These are phyloP conservation scores for Plantago coronopus DNA, from an alignment of 305 asterid species.

Conservation along the genomic window DNA sequence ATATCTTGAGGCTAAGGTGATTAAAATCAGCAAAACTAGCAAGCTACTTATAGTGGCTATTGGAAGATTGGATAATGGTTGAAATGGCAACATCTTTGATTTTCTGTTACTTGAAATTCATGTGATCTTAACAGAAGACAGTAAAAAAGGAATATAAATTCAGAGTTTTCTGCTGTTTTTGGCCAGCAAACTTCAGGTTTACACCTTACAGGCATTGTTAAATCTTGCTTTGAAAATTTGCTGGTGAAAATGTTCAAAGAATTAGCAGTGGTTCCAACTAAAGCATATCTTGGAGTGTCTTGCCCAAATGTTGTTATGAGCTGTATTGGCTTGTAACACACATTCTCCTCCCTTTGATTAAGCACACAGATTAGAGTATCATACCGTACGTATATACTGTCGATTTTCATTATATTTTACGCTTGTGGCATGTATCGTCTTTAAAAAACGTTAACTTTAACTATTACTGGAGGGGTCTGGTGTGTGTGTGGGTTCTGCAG, in stretches of 20 bases:
- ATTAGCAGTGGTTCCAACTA: slow-evolving; percentile 41
- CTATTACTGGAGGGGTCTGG: too few relatives aligned
- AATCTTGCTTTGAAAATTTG: not conserved
- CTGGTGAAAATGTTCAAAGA: slow-evolving; percentile 12
- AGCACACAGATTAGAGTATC: too few relatives aligned
- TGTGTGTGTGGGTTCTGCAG: too few relatives aligned
- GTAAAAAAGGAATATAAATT: slow-evolving; percentile 14
- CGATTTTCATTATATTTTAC: too few relatives aligned
- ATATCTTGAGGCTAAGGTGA: not conserved
- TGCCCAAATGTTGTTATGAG: slow-evolving; percentile 34
- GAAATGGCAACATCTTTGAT: slow-evolving; percentile 42
- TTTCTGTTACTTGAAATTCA: slow-evolving; percentile 19
- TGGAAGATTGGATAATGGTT: slow-evolving; percentile 27
- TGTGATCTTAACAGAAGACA: slow-evolving; percentile 26
- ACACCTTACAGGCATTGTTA: not conserved
- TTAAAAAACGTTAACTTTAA: too few relatives aligned
- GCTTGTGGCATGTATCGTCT: too few relatives aligned
- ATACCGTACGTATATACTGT: too few relatives aligned
- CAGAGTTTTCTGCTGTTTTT: not conserved
- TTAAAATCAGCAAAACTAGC: slow-evolving; percentile 5
- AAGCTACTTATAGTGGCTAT: slow-evolving; percentile 23
- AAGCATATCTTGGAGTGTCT: slow-evolving; percentile 37
- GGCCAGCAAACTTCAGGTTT: slow-evolving; percentile 4
- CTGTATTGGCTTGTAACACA: slow-evolving; percentile 47
- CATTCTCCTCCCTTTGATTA: slow-evolving; percentile 1